phyloP scores from a whole-genome alignment of 1,284 basidiomycete species.

The Xanthoconium separans region DNA sequence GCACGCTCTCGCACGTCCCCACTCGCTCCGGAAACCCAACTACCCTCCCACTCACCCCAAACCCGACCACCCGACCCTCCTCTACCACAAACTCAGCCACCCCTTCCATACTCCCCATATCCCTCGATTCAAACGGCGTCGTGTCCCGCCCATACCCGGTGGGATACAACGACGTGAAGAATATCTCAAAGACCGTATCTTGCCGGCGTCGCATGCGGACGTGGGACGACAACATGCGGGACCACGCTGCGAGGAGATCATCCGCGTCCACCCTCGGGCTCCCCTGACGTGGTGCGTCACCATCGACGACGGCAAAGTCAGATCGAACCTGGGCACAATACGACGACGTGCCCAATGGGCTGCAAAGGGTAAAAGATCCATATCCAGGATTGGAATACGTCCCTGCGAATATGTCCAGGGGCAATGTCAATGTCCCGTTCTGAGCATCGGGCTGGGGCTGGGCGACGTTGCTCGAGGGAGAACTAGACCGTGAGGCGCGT shows the following conservation, averaged over 20 bases:
- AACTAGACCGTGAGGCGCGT: background rate
- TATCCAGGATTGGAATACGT: conserved; percentile 38
- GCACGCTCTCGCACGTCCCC: conserved; percentile 9
- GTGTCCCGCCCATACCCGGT: conserved; percentile 29
- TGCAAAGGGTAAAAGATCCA: conserved; percentile 37
- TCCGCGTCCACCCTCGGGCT: too few species aligned
- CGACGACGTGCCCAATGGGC: conserved; percentile 21
- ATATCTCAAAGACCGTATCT: conserved; percentile 13
- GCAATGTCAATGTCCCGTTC: conserved; percentile 4
- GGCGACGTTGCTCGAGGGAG: background rate
- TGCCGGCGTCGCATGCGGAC: conserved; percentile 22
- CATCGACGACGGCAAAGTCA: conserved; percentile 19
- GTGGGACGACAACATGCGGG: conserved; percentile 28
- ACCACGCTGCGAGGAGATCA: conserved; percentile 30
- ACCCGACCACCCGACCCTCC: conserved; percentile 25
- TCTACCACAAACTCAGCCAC: conserved; percentile 23
- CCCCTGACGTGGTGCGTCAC: too few species aligned
- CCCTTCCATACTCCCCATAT: conserved; percentile 2
- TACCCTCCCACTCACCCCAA: conserved; percentile 25
- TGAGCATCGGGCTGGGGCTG: background rate
- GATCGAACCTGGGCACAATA: conserved; percentile 30
- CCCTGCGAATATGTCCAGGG: conserved; percentile 30
- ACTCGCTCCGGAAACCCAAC: conserved; percentile 18
- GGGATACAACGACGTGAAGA: conserved; percentile 25
- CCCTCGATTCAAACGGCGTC: conserved; percentile 28